Evolutionary conservation across 495 filamentous ascomycete genomes (phyloP).

Genomic region (Penicillium soppii): DNA sequence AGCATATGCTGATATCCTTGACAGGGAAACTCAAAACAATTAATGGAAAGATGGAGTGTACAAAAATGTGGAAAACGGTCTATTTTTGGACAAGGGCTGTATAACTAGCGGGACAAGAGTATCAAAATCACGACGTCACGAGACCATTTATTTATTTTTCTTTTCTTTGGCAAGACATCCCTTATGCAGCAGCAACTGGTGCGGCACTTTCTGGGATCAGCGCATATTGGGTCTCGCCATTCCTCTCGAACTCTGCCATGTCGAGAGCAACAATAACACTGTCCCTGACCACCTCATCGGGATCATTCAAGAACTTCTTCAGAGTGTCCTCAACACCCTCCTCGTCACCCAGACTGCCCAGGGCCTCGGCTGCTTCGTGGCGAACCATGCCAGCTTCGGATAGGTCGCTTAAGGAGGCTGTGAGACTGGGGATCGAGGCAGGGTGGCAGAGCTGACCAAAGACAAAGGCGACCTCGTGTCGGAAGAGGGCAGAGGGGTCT

Average conservation of each 20-base stretch:
- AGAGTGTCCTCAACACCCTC: constrained; percentile 87
- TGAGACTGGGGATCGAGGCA: constrained; percentile 88
- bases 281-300: constrained; percentile 89
- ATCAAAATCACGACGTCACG: constrained; percentile 34
- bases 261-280: constrained; percentile 94
- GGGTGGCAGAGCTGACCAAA: constrained; percentile 96
- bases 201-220: constrained; percentile 64
- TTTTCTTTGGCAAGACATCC: constrained; percentile 14
- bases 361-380: constrained; percentile 94
- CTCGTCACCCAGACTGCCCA: constrained; percentile 93
- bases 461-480: constrained; percentile 97
- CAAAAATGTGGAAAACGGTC: constrained; percentile 21
- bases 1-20: constrained; percentile 18
- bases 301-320: constrained; percentile 81
- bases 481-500: constrained; percentile 89
- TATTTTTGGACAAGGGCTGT: constrained; percentile 24
- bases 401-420: constrained; percentile 71
- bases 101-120: constrained; percentile 27
- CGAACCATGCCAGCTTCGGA: constrained; percentile 92
- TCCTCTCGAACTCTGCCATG: constrained; percentile 97
- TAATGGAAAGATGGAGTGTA: constrained; percentile 27
- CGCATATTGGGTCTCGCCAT: constrained; percentile 85
- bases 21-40: constrained; percentile 45
- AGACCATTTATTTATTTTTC: constrained; percentile 23
- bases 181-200: constrained; percentile 38